Conservation (phyloP, 257 asterid species). For the Nicotiana knightiana region DNA sequence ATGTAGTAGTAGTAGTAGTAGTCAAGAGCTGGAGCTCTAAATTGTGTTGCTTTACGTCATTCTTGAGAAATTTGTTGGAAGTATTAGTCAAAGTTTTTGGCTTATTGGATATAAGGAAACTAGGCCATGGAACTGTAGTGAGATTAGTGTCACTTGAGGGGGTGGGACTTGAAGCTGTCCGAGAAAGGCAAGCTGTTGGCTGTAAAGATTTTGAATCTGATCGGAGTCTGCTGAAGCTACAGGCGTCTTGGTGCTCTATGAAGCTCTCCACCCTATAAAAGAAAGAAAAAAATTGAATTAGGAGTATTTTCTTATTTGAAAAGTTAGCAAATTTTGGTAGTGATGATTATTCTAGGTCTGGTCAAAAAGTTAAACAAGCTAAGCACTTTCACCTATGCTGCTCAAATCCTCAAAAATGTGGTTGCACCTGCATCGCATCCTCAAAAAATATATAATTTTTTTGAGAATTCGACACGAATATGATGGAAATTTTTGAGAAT, state of each 20-base stretch:
- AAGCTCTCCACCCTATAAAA: conserved; percentile 65
- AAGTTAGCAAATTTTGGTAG: too few relatives aligned
- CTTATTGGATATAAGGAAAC: conserved; percentile 1
- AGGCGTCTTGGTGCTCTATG: conserved; percentile 71
- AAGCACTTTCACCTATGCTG: too few relatives aligned
- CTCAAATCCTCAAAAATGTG: too few relatives aligned
- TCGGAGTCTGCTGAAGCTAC: conserved; percentile 40
- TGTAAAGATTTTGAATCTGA: conserved; percentile 36
- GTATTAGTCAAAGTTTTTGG: background rate
- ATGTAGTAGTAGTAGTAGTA: conserved; percentile 25
- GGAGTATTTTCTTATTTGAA: too few relatives aligned
- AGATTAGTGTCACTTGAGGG: conserved; percentile 34
- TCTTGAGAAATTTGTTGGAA: too few relatives aligned
- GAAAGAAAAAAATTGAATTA: background rate
- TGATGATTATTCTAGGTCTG: too few relatives aligned
- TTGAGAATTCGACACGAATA: too few relatives aligned
- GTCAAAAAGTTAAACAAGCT: too few relatives aligned
- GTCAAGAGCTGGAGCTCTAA: conserved; percentile 59
- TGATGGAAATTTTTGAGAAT: too few relatives aligned
- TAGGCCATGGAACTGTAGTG: conserved; percentile 15
- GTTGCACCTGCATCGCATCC: too few relatives aligned
- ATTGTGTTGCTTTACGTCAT: conserved; percentile 17
- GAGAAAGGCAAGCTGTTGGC: conserved; percentile 33
- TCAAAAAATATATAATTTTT: too few relatives aligned
- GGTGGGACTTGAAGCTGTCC: conserved; percentile 52